A percentile compares a stretch with the other conserved stretches of the same genome.
phyloP scores from a whole-genome alignment of 139 green algal genomes.

The Ettlia oleoabundans region DNA sequence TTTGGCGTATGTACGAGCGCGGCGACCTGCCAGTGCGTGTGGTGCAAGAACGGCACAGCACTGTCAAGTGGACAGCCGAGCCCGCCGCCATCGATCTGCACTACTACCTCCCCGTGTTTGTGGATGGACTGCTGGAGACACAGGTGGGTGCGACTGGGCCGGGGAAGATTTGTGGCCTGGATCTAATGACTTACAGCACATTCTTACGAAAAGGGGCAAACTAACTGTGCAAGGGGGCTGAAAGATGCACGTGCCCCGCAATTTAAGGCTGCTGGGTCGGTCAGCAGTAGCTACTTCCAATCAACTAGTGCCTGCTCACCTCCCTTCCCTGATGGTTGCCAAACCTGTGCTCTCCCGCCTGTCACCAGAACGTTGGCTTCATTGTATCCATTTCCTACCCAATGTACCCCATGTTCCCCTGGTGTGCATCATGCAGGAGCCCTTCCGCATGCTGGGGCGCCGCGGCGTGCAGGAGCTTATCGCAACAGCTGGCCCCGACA shows the following conservation, averaged over 20 bases:
- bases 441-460: constrained; percentile 86
- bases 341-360: neutral
- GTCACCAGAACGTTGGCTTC: neutral
- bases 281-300: too few species aligned
- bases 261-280: too few species aligned
- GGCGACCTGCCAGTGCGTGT: constrained; percentile 84
- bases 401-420: neutral
- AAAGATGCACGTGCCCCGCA: too few species aligned
- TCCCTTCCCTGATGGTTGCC: neutral
- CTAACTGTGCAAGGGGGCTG: too few species aligned
- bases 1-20: constrained; percentile 86
- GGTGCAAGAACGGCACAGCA: constrained; percentile 84
- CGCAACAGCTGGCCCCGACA: constrained; percentile 52
- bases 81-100: constrained; percentile 86
- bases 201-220: too few species aligned
- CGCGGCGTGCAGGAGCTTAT: constrained; percentile 67
- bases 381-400: too few species aligned
- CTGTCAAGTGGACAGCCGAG: constrained; percentile 86
- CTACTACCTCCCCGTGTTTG: constrained; percentile 93
- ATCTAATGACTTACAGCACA: too few species aligned
- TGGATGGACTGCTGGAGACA: constrained; percentile 87
- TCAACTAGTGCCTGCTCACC: too few species aligned
- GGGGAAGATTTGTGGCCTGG: neutral
- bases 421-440: constrained; percentile 53
- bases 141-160: constrained; percentile 39